Percentiles rank a stretch among this genome's conserved stretches.
phyloP scores from a whole-genome alignment of 2,329 filamentous ascomycete genomes.

The Xylariaceae sp. region DNA sequence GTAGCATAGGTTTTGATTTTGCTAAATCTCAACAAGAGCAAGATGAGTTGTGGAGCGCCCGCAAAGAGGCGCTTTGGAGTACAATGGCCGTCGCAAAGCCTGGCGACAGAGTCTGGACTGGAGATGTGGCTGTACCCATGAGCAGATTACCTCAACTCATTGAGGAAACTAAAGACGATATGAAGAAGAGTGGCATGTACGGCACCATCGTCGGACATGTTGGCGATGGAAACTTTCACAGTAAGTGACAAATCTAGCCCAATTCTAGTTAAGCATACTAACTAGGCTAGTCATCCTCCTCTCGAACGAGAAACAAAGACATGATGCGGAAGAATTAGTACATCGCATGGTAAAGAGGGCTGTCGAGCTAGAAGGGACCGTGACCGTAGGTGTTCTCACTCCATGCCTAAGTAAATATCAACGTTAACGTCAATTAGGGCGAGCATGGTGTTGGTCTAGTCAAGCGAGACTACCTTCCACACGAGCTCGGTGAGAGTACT shows the following conservation, averaged over 20 bases:
- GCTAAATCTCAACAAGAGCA: conserved; percentile 73
- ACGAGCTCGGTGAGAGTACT: conserved; percentile 76
- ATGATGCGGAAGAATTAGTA: conserved; percentile 72
- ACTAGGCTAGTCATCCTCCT: conserved; percentile 56
- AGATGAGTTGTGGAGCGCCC: conserved; percentile 79
- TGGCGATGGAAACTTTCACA: conserved; percentile 81
- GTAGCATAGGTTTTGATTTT: conserved; percentile 78
- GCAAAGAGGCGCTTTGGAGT: conserved; percentile 85
- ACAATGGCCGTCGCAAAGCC: conserved; percentile 71
- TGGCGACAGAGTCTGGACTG: conserved; percentile 82
- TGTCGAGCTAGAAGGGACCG: conserved; percentile 84
- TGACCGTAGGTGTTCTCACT: conserved; percentile 60
- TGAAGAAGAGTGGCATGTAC: conserved; percentile 62
- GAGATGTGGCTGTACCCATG: conserved; percentile 85
- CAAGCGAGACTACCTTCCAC: conserved; percentile 82
- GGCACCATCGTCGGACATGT: conserved; percentile 74
- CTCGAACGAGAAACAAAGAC: conserved; percentile 70
- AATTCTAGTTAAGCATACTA: conserved; percentile 16
- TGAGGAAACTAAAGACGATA: conserved; percentile 73
- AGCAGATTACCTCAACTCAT: conserved; percentile 76
- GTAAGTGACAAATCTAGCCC: conserved; percentile 41
- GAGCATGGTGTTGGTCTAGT: conserved; percentile 86
- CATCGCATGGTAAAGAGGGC: conserved; percentile 87
- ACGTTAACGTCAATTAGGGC: conserved; percentile 53
- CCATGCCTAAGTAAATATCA: not conserved